Evolutionary conservation across 768 basidiomycete species (phyloP).

Genomic region (Mycena vulgaris): DNA sequence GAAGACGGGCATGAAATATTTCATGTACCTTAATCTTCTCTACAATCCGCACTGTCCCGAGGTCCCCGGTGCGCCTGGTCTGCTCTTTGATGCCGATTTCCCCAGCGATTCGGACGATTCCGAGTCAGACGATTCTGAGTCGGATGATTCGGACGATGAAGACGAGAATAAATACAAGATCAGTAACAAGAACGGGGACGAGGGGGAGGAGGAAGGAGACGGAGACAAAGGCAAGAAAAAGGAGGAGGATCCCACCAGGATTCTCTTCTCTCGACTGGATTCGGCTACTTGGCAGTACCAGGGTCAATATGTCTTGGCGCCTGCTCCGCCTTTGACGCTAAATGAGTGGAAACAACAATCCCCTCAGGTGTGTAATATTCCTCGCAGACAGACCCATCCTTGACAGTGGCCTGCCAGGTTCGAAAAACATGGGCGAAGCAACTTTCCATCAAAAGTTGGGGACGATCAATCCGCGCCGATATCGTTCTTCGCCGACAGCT

Average conservation of each 20-base stretch:
- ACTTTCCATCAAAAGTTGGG: slow-evolving; percentile 9
- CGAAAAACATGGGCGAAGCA: slow-evolving; percentile 6
- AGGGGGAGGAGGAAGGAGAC: not conserved
- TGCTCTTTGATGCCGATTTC: slow-evolving; percentile 44
- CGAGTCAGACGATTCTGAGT: no score
- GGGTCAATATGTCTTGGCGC: slow-evolving; percentile 45
- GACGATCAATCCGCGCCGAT: slow-evolving; percentile 2
- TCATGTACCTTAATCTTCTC: slow-evolving; percentile 51
- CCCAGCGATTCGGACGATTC: not conserved
- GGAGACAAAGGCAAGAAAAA: not conserved
- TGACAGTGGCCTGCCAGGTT: slow-evolving; percentile 1
- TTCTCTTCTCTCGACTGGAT: slow-evolving; percentile 38
- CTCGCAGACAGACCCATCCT: not conserved
- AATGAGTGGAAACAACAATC: slow-evolving; percentile 46
- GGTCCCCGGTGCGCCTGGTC: slow-evolving; percentile 52
- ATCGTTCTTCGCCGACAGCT: slow-evolving; percentile 8
- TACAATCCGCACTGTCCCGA: slow-evolving; percentile 55
- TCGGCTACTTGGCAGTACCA: slow-evolving; percentile 46
- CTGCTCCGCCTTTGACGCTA: slow-evolving; percentile 38
- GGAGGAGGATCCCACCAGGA: not conserved
- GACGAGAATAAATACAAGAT: not conserved
- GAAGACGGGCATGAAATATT: slow-evolving; percentile 49
- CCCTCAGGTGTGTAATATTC: not conserved
- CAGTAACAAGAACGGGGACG: not conserved
- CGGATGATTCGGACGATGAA: not conserved